Conservation (phyloP, 148 eudicot species). For the Tetragonia tetragonoides region DNA sequence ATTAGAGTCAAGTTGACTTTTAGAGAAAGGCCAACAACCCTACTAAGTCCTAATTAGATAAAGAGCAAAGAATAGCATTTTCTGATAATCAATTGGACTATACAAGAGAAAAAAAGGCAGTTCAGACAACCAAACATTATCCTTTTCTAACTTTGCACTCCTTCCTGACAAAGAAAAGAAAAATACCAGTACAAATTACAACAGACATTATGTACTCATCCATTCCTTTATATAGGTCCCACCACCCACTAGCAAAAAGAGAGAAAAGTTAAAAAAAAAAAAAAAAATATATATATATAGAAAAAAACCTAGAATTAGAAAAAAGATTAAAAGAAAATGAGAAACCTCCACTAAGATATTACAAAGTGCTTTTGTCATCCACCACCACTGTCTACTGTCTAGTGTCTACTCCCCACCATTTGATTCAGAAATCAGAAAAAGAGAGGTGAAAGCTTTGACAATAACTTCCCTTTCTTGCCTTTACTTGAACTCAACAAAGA, state of each 20-base stretch:
- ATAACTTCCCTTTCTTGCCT: conserved; percentile 28
- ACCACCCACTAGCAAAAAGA: conserved; percentile 48
- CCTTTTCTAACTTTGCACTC: conserved; percentile 22
- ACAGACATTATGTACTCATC: conserved; percentile 31
- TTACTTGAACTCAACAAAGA: conserved; percentile 47
- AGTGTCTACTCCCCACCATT: conserved; percentile 21
- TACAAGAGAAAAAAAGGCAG: conserved; percentile 9
- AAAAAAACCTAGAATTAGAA: neutral
- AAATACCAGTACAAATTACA: conserved; percentile 29
- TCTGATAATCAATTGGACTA: conserved; percentile 7
- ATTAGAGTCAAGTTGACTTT: neutral
- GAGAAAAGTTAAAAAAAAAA: neutral
- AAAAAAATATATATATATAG: neutral
- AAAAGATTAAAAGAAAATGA: neutral
- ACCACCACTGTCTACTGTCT: conserved; percentile 37
- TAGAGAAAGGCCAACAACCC: neutral
- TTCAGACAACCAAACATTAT: conserved; percentile 15
- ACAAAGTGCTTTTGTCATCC: conserved; percentile 62
- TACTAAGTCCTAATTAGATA: neutral
- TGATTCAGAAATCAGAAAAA: conserved; percentile 21
- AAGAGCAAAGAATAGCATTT: neutral
- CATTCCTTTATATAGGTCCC: conserved; percentile 43
- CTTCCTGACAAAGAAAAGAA: conserved; percentile 9
- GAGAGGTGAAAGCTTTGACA: conserved; percentile 47
- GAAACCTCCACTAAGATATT: conserved; percentile 38